These are phyloP conservation scores for Macadamia tetraphylla DNA, from an alignment of 164 flowering plant species.

Conservation along the genomic window DNA sequence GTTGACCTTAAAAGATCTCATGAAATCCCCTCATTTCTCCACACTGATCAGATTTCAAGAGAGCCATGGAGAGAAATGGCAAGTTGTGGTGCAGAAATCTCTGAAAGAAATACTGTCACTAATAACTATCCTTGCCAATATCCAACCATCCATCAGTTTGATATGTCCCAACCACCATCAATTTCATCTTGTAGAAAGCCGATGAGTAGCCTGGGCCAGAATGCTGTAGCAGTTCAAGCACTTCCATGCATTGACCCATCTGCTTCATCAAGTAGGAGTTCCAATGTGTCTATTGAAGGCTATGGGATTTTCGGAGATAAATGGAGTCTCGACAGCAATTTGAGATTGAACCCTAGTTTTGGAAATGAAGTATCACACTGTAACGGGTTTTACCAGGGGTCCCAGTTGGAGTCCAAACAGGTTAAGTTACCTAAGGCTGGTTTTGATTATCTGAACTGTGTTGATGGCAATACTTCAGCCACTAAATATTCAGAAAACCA, in stretches of 20 bases:
- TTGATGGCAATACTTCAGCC: conserved; percentile 10
- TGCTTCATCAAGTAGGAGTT: conserved; percentile 13
- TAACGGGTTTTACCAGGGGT: conserved; percentile 14
- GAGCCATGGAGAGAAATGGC: conserved; percentile 22
- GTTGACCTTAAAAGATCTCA: conserved; percentile 19
- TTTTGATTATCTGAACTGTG: conserved; percentile 13
- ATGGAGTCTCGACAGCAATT: conserved; percentile 12
- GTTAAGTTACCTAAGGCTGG: conserved; percentile 23
- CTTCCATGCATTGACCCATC: conserved; percentile 14
- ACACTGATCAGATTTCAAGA: conserved; percentile 18
- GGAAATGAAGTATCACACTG: conserved; percentile 1
- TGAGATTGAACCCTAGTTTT: conserved; percentile 15
- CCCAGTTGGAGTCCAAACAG: conserved; percentile 17
- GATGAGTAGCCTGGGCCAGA: conserved; percentile 13
- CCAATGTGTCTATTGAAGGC: conserved; percentile 10
- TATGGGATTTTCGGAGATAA: conserved; percentile 14
- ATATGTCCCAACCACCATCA: conserved; percentile 15
- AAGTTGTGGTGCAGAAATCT: conserved; percentile 34
- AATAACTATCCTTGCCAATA: conserved; percentile 6
- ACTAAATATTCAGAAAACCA: conserved; percentile 20
- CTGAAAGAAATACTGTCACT: conserved; percentile 19
- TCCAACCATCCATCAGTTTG: conserved; percentile 13
- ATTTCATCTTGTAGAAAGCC: conserved; percentile 27
- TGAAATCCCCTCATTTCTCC: conserved; percentile 18
- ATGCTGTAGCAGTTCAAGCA: conserved; percentile 19